Evolutionary conservation across 148 eudicot genomes (phyloP), one percentile per base, ranked within the genome.

Genomic region (Polygonum maritimum): DNA sequence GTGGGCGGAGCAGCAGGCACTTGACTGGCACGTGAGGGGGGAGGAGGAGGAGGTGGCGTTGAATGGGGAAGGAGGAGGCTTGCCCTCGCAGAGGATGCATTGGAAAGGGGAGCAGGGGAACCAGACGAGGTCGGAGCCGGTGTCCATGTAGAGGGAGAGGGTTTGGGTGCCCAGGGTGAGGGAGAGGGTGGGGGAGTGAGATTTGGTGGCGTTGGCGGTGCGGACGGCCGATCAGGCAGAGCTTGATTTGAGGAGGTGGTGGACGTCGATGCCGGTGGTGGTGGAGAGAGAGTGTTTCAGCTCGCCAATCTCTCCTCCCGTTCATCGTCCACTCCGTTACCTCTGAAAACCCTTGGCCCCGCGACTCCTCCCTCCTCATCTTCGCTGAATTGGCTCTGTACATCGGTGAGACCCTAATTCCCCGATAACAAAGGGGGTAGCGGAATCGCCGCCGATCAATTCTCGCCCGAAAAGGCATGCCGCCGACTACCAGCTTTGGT

Each of bases 81-180:
- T 86, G 2, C 86, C 96, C 7, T 93, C 98, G 60, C 98, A 93
- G 78, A 93, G 87, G 60, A 93, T 91, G 78, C 98, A 93, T 0
- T 85, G 79, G 55, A 93, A 93, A 0, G 98, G 92, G 13, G 84
- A 77, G 74, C 94, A 93, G 48, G 98, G 98, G 82, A 91, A 83
- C 98, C 98, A 93, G 26, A 93, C 97, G 71, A 90, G 74, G 84
- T 91, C 94, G 80, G 92, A 88, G 49, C 97, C 98, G 2, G 98
- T 93, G 87, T 93, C 98, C 97, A 93, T 89, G 85, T 89, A 93
- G 45, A 91, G 88, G 8, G 92, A 86, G 48, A 86, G 74, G 0
- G 87, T 83, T 40, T 89, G 94, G n/a, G 88, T 78, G 74, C 82
- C 85, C 54, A 93, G 83, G 13, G 90, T 74, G 79, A 91, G 82